Evolutionary conservation across 331 rosid species (phyloP).

Genomic region (Phaseolus coccineus): DNA sequence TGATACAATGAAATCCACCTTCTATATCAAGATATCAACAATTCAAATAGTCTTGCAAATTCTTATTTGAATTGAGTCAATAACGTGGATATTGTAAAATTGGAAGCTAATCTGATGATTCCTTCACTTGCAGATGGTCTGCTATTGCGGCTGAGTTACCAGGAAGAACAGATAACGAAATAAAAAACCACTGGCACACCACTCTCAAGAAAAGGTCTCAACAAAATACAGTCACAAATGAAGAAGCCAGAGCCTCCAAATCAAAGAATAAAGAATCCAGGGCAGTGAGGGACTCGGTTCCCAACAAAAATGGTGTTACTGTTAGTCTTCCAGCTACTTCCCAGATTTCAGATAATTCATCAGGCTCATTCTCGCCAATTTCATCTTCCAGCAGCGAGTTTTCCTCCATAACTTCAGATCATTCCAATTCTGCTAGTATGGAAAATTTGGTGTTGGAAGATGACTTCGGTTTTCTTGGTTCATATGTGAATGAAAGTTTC

Average conservation of each 20-base stretch:
- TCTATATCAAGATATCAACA: not conserved
- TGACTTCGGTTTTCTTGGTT: slow-evolving; percentile 42
- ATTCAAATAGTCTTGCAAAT: not conserved
- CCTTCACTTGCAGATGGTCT: slow-evolving; percentile 66
- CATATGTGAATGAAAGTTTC: not conserved
- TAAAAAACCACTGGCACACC: slow-evolving; percentile 85
- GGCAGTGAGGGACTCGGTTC: not conserved
- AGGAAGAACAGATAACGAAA: slow-evolving; percentile 79
- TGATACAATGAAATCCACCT: not conserved
- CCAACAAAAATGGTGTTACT: not conserved
- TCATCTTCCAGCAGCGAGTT: slow-evolving; percentile 40
- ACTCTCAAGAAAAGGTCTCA: slow-evolving; percentile 53
- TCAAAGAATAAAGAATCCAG: not conserved
- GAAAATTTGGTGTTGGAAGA: slow-evolving; percentile 38
- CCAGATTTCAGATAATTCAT: slow-evolving; percentile 36
- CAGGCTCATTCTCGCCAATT: slow-evolving; percentile 22
- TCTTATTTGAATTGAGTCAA: too few relatives aligned
- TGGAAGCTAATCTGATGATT: not conserved
- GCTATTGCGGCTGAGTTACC: slow-evolving; percentile 62
- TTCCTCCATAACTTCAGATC: slow-evolving; percentile 35
- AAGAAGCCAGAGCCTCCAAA: slow-evolving; percentile 14
- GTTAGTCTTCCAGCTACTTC: not conserved
- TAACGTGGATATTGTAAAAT: not conserved
- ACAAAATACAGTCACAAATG: not conserved
- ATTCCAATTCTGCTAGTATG: not conserved